A percentile compares a stretch with the other conserved stretches of the same genome.
Evolutionary conservation across 2,329 filamentous ascomycete species (phyloP).

Genomic region (Pestalotiopsis sp.): DNA sequence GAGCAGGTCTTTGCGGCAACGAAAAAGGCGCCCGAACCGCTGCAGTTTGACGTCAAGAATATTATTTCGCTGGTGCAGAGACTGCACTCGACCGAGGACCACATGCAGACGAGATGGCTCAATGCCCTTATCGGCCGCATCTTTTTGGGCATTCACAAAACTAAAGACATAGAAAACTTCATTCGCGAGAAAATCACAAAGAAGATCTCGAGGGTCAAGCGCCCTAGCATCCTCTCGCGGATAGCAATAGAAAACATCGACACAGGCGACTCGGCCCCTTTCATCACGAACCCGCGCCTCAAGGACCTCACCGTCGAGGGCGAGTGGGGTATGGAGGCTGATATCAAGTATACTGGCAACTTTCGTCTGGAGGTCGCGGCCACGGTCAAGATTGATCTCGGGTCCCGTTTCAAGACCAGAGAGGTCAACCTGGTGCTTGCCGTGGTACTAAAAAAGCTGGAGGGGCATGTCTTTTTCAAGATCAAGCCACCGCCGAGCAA

Average conservation of each 20-base stretch:
- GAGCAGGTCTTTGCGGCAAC: slow-evolving; percentile 65
- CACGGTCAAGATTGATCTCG: slow-evolving; percentile 90
- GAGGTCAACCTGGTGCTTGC: slow-evolving; percentile 90
- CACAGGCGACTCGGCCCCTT: slow-evolving; percentile 83
- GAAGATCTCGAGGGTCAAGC: slow-evolving; percentile 93
- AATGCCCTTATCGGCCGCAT: slow-evolving; percentile 89
- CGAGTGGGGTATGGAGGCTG: slow-evolving; percentile 83
- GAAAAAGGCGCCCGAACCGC: slow-evolving; percentile 66
- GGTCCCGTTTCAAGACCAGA: slow-evolving; percentile 82
- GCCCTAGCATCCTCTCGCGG: slow-evolving; percentile 85
- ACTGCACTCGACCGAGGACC: slow-evolving; percentile 89
- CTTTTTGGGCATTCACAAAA: slow-evolving; percentile 88
- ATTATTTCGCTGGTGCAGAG: slow-evolving; percentile 89
- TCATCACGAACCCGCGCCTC: slow-evolving; percentile 85
- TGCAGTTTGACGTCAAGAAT: slow-evolving; percentile 80
- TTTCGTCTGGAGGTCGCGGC: slow-evolving; percentile 89
- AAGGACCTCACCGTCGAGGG: slow-evolving; percentile 91
- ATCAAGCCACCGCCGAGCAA: slow-evolving; percentile 97
- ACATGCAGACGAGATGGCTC: slow-evolving; percentile 88
- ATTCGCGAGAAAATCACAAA: slow-evolving; percentile 88
- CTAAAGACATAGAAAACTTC: slow-evolving; percentile 76
- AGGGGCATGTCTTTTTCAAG: slow-evolving; percentile 82
- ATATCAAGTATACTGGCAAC: slow-evolving; percentile 86
- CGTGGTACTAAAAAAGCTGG: slow-evolving; percentile 80
- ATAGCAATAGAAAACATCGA: slow-evolving; percentile 83